These are phyloP conservation scores for Lycium ferocissimum DNA, from an alignment of 257 asterid genomes.

Conservation along the genomic window DNA sequence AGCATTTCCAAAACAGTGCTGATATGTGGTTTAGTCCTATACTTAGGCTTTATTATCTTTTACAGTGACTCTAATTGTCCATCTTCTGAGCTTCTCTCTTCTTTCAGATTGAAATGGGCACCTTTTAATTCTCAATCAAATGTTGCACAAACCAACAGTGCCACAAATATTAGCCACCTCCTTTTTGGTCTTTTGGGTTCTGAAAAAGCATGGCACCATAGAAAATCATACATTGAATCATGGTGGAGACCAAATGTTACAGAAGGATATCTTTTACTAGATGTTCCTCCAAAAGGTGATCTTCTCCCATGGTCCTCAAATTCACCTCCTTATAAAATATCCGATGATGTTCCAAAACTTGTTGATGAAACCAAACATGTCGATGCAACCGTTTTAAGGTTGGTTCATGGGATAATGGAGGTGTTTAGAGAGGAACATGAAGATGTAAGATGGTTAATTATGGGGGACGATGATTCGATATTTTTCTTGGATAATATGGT, in stretches of 20 bases:
- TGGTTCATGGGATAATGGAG: constrained; percentile 48
- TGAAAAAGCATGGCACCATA: constrained; percentile 39
- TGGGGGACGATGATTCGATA: constrained; percentile 60
- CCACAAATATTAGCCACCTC: constrained; percentile 47
- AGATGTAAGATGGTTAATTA: constrained; percentile 51
- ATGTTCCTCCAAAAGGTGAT: constrained; percentile 30
- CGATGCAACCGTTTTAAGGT: constrained; percentile 40
- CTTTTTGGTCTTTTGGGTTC: constrained; percentile 55
- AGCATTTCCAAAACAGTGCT: constrained; percentile 19
- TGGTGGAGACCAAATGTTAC: constrained; percentile 64
- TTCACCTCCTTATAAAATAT: constrained; percentile 45
- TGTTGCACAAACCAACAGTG: not conserved
- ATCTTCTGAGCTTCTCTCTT: constrained; percentile 1
- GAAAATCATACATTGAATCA: constrained; percentile 43
- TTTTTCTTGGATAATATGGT: constrained; percentile 53
- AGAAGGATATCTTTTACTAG: constrained; percentile 51
- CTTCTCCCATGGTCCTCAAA: constrained; percentile 46
- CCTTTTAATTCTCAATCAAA: not conserved
- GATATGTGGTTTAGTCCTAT: constrained; percentile 9
- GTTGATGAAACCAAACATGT: constrained; percentile 38
- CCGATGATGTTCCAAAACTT: constrained; percentile 37
- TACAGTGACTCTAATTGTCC: constrained; percentile 16
- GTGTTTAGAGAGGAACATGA: constrained; percentile 32
- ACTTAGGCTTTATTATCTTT: not conserved
- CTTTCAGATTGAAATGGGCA: not conserved